Evolutionary conservation across 495 filamentous ascomycete species (phyloP), one percentile per base, ranked within the genome.

Genomic region (Trichoderma orchidacearum): DNA sequence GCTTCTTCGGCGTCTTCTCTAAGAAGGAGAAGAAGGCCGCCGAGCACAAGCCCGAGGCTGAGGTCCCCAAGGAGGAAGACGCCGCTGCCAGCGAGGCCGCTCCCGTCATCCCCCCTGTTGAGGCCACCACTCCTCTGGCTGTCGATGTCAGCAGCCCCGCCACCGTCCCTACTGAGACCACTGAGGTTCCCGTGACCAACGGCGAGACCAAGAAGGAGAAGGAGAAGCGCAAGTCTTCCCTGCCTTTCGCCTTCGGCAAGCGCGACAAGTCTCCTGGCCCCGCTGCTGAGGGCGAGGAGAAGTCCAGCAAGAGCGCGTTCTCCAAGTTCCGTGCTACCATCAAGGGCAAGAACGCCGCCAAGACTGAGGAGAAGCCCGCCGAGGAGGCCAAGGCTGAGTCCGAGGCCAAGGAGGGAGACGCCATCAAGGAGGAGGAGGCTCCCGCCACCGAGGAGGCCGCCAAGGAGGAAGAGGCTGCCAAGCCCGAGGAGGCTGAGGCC

Each of bases 201-300:
- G 70, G 75, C 45, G 78, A 78, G 66, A 65, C 75, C 57, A 74
- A 75, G 63, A 69, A 71, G 62, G 74, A 80, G 61, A 75, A 80
- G 75, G 77, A 80, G 58, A 81, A 80, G 72, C 76, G 77, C 62
- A 81, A 80, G 71, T 77, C 75, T 60, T 74, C 74, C 3, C 66
- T 79, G 0, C 78, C 78, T 32, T 81, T 78, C 61, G 66, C 64
- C 65, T 76, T 81, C 62, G 72, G 63, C 54, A 66, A 73, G 68
- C 78, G 76, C 70, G 74, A 79, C 68, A 73, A 79, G 65, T 66
- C 74, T 59, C 59, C 61, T 27, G 63, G 70, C 36, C 68, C 70
- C 18, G 75, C 74, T 15, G 75, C 77, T 25, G 78, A 71, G 64
- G 72, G 70, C 56, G 58, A 56, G 32, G 75, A 77, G 71, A 77